Percentiles rank a stretch among this genome's conserved stretches.
Conservation (phyloP, 73 alveolate species). For the Halteria grandinella region DNA sequence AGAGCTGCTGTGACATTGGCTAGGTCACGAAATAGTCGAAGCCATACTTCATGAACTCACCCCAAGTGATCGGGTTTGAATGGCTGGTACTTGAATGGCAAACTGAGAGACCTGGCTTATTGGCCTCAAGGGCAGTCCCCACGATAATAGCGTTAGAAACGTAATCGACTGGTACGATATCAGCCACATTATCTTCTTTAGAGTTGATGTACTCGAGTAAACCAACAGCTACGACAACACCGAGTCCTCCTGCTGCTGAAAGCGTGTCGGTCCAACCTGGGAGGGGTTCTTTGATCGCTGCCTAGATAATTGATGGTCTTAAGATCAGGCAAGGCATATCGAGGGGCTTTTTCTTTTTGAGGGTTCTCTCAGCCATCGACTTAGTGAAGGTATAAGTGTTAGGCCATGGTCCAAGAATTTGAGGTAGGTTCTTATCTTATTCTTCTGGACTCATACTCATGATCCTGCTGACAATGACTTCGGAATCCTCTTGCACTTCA, state of each 20-base stretch:
- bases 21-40: neutral
- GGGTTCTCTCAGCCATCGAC: conserved; percentile 70
- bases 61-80: conserved; percentile 80
- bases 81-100: conserved; percentile 74
- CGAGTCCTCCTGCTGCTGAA: conserved; percentile 83
- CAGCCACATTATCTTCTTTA: conserved; percentile 58
- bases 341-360: conserved; percentile 46
- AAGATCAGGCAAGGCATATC: conserved; percentile 62
- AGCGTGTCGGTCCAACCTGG: conserved; percentile 87
- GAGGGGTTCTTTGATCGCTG: conserved; percentile 74
- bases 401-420: too few relatives aligned
- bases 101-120: conserved; percentile 11
- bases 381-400: conserved; percentile 85
- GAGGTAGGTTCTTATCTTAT: too few relatives aligned
- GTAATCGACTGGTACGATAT: conserved; percentile 84
- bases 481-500: too few relatives aligned
- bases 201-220: conserved; percentile 1
- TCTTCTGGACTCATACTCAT: too few relatives aligned
- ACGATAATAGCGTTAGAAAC: conserved; percentile 73
- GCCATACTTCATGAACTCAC: conserved; percentile 7
- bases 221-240: conserved; percentile 19
- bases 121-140: conserved; percentile 47
- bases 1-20: conserved; percentile 8
- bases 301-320: conserved; percentile 80
- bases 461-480: too few relatives aligned